Conservation (phyloP, 495 filamentous ascomycete species). For the Hapsidospora chrysogenum region DNA sequence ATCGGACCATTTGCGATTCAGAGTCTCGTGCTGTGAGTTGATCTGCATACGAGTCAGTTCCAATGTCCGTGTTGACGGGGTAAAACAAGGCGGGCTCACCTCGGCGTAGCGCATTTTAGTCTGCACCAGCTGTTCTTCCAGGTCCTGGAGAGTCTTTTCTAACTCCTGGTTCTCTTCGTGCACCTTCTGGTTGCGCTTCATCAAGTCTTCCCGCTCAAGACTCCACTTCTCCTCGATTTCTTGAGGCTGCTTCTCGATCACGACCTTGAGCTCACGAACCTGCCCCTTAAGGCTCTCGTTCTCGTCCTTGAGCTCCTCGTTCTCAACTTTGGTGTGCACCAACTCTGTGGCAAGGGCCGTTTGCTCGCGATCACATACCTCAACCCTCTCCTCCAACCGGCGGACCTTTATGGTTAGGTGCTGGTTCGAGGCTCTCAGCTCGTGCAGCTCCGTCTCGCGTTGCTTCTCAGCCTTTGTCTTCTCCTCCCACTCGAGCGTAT, state of each 20-base stretch:
- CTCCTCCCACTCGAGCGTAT: slow-evolving; percentile 85
- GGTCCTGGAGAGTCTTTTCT: slow-evolving; percentile 81
- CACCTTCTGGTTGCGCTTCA: slow-evolving; percentile 83
- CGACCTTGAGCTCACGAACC: slow-evolving; percentile 60
- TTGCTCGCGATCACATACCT: slow-evolving; percentile 85
- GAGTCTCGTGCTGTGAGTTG: slow-evolving; percentile 54
- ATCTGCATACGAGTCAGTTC: slow-evolving; percentile 30
- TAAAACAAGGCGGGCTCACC: slow-evolving; percentile 35
- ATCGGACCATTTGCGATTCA: slow-evolving; percentile 68
- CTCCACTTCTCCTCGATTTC: slow-evolving; percentile 75
- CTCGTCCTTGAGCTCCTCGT: slow-evolving; percentile 71
- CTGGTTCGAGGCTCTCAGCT: slow-evolving; percentile 44
- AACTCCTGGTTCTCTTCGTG: slow-evolving; percentile 82
- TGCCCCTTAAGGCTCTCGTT: slow-evolving; percentile 75
- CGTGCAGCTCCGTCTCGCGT: slow-evolving; percentile 68
- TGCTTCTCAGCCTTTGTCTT: slow-evolving; percentile 61
- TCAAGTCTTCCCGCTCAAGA: slow-evolving; percentile 78
- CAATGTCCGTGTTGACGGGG: neutral
- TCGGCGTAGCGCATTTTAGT: slow-evolving; percentile 93
- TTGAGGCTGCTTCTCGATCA: slow-evolving; percentile 76
- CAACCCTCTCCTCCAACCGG: slow-evolving; percentile 68
- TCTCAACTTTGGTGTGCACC: slow-evolving; percentile 82
- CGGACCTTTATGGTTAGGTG: slow-evolving; percentile 56
- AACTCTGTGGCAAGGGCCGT: slow-evolving; percentile 81
- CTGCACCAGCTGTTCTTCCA: slow-evolving; percentile 84